Evolutionary conservation across 306 rosid genomes (phyloP).

Genomic region (Senna siamea): DNA sequence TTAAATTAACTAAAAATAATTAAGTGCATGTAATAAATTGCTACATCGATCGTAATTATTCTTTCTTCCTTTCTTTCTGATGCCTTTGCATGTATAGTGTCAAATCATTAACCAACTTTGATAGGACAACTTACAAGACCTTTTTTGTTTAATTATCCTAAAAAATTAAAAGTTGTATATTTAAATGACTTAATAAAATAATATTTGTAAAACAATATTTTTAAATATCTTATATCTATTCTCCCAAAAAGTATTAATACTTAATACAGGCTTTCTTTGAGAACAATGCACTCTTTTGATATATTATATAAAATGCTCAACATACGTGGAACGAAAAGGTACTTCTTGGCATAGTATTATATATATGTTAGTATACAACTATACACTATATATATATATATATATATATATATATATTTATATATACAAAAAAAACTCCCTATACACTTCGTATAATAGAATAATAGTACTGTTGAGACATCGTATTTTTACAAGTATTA

Average conservation of each 20-base stretch:
- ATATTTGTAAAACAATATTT: conserved; percentile 38
- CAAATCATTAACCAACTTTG: conserved; percentile 23
- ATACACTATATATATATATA: too few species aligned
- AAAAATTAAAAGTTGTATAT: conserved; percentile 37
- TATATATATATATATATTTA: background rate
- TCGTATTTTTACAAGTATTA: background rate
- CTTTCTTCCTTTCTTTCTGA: too few species aligned
- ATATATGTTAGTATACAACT: too few species aligned
- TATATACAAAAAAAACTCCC: conserved; percentile 6
- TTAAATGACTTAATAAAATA: conserved; percentile 31
- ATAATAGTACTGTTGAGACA: background rate
- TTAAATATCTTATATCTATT: conserved; percentile 20
- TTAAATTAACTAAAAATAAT: too few species aligned
- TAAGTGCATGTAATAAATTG: too few species aligned
- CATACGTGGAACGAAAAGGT: conserved; percentile 38
- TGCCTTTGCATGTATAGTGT: background rate
- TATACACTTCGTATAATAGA: conserved; percentile 31
- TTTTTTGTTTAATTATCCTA: conserved; percentile 20
- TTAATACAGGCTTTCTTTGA: conserved; percentile 52
- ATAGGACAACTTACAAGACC: conserved; percentile 27
- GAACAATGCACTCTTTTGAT: conserved; percentile 53
- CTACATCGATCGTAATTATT: too few species aligned
- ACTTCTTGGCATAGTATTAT: conserved; percentile 39
- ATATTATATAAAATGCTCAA: background rate
- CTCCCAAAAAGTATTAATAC: conserved; percentile 42